Evolutionary conservation across 2,329 filamentous ascomycete species (phyloP).

Genomic region (Aspergillus jensenii): DNA sequence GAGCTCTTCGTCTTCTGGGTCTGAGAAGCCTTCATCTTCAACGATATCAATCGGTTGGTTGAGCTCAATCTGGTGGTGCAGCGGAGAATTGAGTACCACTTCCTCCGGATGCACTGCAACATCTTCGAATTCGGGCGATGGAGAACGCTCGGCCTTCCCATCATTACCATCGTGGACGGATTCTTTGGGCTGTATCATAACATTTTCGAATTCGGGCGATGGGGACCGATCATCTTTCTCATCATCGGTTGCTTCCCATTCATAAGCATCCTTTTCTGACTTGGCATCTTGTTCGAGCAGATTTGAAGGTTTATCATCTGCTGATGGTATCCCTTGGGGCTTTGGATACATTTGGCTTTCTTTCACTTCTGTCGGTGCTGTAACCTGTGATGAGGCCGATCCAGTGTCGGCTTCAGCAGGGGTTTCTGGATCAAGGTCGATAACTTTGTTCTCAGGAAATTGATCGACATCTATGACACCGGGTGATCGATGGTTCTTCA

Average conservation of each 20-base stretch:
- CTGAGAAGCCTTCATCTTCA: constrained; percentile 68
- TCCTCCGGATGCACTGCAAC: constrained; percentile 3
- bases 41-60: constrained; percentile 7
- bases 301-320: background rate
- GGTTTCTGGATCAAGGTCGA: constrained; percentile 30
- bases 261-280: constrained; percentile 18
- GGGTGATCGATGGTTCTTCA: constrained; percentile 32
- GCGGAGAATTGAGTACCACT: background rate
- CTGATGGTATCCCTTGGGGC: background rate
- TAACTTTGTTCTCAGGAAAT: constrained; percentile 27
- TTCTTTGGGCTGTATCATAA: background rate
- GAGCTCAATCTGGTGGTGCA: constrained; percentile 7
- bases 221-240: background rate
- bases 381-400: background rate
- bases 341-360: background rate
- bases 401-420: constrained; percentile 9
- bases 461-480: constrained; percentile 44
- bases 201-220: background rate
- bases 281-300: constrained; percentile 15
- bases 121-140: constrained; percentile 26
- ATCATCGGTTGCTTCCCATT: constrained; percentile 14
- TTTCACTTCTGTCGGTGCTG: background rate
- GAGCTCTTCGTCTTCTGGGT: constrained; percentile 89
- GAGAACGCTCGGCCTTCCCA: constrained; percentile 32
- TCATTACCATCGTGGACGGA: background rate